Percentiles rank a stretch among this genome's conserved stretches.
Conservation (phyloP, 2,329 filamentous ascomycete genomes). For the Sporothrix curviconia region DNA sequence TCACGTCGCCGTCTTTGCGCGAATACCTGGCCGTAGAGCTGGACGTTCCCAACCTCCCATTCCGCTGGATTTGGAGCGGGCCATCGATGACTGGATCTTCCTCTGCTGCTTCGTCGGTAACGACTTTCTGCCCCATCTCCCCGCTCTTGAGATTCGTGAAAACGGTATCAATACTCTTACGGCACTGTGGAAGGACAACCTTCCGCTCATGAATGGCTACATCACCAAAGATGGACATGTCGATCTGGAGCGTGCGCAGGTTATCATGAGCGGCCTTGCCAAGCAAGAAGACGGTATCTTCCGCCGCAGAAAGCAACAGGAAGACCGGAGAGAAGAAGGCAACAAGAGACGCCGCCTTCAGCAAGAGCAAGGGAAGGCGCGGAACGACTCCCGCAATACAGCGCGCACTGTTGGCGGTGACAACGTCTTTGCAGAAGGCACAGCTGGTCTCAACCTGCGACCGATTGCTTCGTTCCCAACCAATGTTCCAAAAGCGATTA, state of each 20-base stretch:
- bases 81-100: slow-evolving; percentile 96
- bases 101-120: slow-evolving; percentile 99
- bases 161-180: slow-evolving; percentile 95
- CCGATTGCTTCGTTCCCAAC: slow-evolving; percentile 46
- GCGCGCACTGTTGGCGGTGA: slow-evolving; percentile 15
- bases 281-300: slow-evolving; percentile 95
- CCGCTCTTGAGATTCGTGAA: slow-evolving; percentile 94
- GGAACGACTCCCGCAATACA: not conserved
- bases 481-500: slow-evolving; percentile 53
- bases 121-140: slow-evolving; percentile 93
- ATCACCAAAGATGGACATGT: slow-evolving; percentile 92
- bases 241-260: slow-evolving; percentile 76
- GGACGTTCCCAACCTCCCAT: slow-evolving; percentile 77
- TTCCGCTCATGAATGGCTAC: slow-evolving; percentile 88
- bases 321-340: slow-evolving; percentile 75
- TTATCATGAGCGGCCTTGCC: slow-evolving; percentile 80
- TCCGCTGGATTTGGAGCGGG: slow-evolving; percentile 85
- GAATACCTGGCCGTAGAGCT: slow-evolving; percentile 93
- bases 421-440: slow-evolving; percentile 17
- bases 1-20: slow-evolving; percentile 79
- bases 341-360: slow-evolving; percentile 72
- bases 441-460: slow-evolving; percentile 21
- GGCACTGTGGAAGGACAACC: slow-evolving; percentile 92
- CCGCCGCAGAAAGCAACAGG: slow-evolving; percentile 73
- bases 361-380: slow-evolving; percentile 44